These are phyloP conservation scores for Pythium brachiatum DNA, from an alignment of 352 stramenopile genomes.

Conservation along the genomic window DNA sequence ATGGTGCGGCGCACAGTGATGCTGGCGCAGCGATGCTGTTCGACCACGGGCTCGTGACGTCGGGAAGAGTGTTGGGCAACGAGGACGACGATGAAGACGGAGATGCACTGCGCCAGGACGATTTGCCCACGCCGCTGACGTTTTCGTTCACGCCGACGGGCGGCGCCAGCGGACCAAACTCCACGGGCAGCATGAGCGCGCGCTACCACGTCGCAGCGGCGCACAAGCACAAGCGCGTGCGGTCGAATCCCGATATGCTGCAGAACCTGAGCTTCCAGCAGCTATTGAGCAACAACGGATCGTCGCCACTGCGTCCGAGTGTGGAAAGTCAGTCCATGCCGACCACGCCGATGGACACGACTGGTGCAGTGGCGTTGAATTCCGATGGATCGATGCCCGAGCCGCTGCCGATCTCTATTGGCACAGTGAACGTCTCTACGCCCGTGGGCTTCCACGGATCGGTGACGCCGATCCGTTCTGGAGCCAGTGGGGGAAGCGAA, in stretches of 20 bases:
- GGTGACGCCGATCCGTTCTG: neutral
- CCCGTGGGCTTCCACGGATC: conserved; percentile 17
- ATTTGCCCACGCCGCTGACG: conserved; percentile 27
- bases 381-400: conserved; percentile 11
- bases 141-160: conserved; percentile 27
- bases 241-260: conserved; percentile 32
- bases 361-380: neutral
- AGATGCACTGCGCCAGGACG: conserved; percentile 11
- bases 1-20: neutral
- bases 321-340: conserved; percentile 21
- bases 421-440: conserved; percentile 26
- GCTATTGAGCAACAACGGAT: conserved; percentile 14
- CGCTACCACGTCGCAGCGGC: conserved; percentile 25
- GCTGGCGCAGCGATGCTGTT: conserved; percentile 26
- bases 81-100: conserved; percentile 18
- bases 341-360: conserved; percentile 21
- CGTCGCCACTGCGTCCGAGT: conserved; percentile 20
- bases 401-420: conserved; percentile 29
- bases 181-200: neutral
- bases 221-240: conserved; percentile 34
- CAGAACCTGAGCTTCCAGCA: conserved; percentile 28
- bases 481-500: neutral
- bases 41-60: conserved; percentile 29
- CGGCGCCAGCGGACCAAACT: neutral
- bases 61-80: neutral